These are phyloP conservation scores for Acanthamoeba castellanii DNA, from an alignment of 208 protist genomes.

Conservation along the genomic window DNA sequence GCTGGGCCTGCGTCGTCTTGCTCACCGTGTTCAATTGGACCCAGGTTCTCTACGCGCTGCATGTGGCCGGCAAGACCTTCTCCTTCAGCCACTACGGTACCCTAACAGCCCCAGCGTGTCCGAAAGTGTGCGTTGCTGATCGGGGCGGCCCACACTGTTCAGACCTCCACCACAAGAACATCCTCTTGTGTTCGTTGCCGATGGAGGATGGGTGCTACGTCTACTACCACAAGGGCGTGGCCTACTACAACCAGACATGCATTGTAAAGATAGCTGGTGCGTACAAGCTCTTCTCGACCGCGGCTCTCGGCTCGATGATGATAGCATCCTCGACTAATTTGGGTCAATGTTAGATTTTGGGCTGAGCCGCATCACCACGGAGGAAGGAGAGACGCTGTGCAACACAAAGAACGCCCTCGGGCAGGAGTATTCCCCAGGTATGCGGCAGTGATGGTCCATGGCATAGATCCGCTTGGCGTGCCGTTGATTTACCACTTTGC, in stretches of 20 bases:
- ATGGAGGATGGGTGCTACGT: background rate
- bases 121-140: background rate
- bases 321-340: background rate
- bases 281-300: background rate
- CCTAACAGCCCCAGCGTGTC: background rate
- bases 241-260: background rate
- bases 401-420: background rate
- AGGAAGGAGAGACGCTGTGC: background rate
- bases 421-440: background rate
- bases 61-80: slow-evolving; percentile 2
- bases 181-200: slow-evolving; percentile 10
- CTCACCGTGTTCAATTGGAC: background rate
- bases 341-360: background rate
- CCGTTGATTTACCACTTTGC: too few relatives aligned
- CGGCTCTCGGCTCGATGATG: too few relatives aligned
- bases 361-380: slow-evolving; percentile 9
- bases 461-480: too few relatives aligned
- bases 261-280: slow-evolving; percentile 26
- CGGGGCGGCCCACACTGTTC: background rate
- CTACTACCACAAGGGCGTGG: slow-evolving; percentile 19
- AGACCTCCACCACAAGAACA: slow-evolving; percentile 35
- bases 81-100: slow-evolving; percentile 2
- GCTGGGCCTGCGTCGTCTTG: background rate
- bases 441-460: background rate
- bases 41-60: slow-evolving; percentile 34